Percentiles rank a stretch among this genome's conserved stretches.
Evolutionary conservation across 2,329 filamentous ascomycete species (phyloP).

Genomic region (Magnaporthiopsis rhizophila): DNA sequence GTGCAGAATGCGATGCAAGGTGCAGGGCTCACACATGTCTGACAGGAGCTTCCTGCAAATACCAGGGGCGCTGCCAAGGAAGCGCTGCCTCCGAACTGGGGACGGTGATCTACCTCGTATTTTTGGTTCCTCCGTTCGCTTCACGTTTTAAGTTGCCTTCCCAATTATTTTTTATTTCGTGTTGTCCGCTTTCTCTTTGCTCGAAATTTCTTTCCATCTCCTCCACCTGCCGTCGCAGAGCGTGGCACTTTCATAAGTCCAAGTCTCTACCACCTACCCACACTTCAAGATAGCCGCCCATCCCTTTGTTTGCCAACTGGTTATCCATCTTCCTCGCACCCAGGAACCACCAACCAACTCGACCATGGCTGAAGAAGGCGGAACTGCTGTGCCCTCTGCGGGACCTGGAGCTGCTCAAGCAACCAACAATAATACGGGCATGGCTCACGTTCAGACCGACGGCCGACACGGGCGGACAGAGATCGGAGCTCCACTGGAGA

Average conservation of each 20-base stretch:
- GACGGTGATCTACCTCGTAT: background rate
- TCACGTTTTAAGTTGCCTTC: background rate
- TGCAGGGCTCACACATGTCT: background rate
- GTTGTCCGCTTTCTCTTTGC: background rate
- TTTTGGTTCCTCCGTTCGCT: background rate
- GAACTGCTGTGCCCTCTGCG: background rate
- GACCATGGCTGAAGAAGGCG: conserved; percentile 10
- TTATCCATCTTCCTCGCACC: background rate
- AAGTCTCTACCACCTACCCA: background rate
- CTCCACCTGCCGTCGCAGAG: background rate
- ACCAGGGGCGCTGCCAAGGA: background rate
- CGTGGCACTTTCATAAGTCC: background rate
- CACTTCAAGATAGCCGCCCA: background rate
- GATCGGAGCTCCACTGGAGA: background rate
- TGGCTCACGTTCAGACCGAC: background rate
- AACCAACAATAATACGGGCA: background rate
- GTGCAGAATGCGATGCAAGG: background rate
- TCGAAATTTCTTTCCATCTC: background rate
- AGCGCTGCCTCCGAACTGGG: background rate
- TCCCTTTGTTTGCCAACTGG: background rate
- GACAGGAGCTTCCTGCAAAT: background rate
- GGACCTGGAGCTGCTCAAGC: conserved; percentile 3
- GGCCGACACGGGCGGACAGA: background rate
- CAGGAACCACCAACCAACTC: background rate
- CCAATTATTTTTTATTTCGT: background rate